phyloP scores from a whole-genome alignment of 306 rosid species.

The Rosa chinensis region DNA sequence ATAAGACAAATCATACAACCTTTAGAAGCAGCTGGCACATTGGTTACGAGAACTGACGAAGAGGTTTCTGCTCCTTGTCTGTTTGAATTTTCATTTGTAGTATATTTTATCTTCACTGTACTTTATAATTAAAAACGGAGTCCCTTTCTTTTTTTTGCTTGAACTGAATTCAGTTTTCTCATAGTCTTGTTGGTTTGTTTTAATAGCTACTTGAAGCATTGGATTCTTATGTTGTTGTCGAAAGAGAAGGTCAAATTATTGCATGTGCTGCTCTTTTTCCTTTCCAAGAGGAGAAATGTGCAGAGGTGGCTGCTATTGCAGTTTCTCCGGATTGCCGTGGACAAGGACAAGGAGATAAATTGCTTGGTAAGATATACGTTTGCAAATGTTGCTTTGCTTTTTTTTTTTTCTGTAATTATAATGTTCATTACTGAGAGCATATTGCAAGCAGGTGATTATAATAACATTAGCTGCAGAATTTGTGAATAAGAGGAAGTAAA shows the following conservation, averaged over 20 bases:
- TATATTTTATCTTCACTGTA: neutral
- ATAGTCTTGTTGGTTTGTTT: slow-evolving; percentile 7
- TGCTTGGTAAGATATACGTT: slow-evolving; percentile 67
- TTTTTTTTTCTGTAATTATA: neutral
- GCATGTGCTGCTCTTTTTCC: slow-evolving; percentile 93
- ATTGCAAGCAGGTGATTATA: neutral
- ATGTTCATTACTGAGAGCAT: neutral
- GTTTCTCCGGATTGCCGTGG: slow-evolving; percentile 93
- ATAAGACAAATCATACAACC: slow-evolving; percentile 74
- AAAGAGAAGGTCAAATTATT: slow-evolving; percentile 96
- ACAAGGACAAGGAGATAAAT: slow-evolving; percentile 95
- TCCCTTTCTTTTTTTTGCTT: neutral
- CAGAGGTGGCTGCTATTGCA: slow-evolving; percentile 93
- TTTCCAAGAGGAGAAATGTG: slow-evolving; percentile 75
- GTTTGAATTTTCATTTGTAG: neutral
- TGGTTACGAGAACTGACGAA: slow-evolving; percentile 78
- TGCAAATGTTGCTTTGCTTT: neutral
- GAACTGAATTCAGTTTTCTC: neutral
- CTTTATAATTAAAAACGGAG: neutral
- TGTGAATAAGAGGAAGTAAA: neutral
- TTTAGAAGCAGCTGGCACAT: slow-evolving; percentile 68
- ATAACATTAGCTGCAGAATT: neutral
- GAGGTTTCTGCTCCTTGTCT: slow-evolving; percentile 49
- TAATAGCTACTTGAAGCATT: slow-evolving; percentile 59
- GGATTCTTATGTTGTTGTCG: slow-evolving; percentile 68